Conservation (phyloP, 495 filamentous ascomycete species). For the Tuber borchii region DNA sequence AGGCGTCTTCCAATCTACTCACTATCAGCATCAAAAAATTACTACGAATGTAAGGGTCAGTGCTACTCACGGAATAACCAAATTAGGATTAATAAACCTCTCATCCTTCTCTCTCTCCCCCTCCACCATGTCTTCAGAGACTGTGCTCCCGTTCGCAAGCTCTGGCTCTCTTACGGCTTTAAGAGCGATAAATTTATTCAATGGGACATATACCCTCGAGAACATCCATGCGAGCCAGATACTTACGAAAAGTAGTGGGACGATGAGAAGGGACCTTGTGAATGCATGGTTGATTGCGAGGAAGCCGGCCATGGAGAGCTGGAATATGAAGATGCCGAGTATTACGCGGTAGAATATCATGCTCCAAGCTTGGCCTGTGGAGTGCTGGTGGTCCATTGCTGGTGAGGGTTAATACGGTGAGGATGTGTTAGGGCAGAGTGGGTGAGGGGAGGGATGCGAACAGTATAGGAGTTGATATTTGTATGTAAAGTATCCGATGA, state of each 20-base stretch:
- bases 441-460: not conserved
- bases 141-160: slow-evolving; percentile 11
- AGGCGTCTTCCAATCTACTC: not conserved
- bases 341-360: slow-evolving; percentile 90
- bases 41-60: not conserved
- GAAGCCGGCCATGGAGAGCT: slow-evolving; percentile 82
- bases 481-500: slow-evolving; percentile 85
- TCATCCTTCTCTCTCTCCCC: slow-evolving; percentile 55
- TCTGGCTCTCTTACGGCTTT: slow-evolving; percentile 46
- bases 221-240: slow-evolving; percentile 82
- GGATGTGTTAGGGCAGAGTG: not conserved
- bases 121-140: slow-evolving; percentile 50
- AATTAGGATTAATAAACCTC: slow-evolving; percentile 66
- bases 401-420: not conserved
- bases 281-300: slow-evolving; percentile 69
- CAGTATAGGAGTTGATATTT: slow-evolving; percentile 92
- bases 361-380: slow-evolving; percentile 86
- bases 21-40: not conserved
- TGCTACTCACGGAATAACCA: slow-evolving; percentile 56
- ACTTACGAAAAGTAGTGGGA: slow-evolving; percentile 68
- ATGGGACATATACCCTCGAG: slow-evolving; percentile 64
- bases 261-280: slow-evolving; percentile 60
- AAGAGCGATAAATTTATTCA: slow-evolving; percentile 87
- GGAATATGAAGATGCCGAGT: slow-evolving; percentile 76
- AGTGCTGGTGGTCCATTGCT: slow-evolving; percentile 94